Percentiles rank a stretch among this genome's conserved stretches.
Conservation (phyloP, 345 rosid species). For the Pelargonium nanum region DNA sequence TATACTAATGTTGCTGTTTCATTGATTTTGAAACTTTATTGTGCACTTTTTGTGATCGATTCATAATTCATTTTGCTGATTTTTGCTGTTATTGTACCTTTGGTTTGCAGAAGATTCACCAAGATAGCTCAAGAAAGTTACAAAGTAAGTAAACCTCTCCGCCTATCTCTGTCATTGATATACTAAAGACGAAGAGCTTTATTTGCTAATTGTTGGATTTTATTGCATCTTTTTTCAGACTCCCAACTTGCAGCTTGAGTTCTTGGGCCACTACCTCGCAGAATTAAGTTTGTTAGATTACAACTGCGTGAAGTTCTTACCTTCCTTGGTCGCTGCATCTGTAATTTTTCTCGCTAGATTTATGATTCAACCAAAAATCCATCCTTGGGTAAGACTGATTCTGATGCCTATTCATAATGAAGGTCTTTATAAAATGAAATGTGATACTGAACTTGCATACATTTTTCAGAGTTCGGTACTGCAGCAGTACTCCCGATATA, state of each 20-base stretch:
- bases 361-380: constrained; percentile 27
- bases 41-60: background rate
- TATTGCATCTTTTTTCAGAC: constrained; percentile 16
- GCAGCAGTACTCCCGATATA: constrained; percentile 38
- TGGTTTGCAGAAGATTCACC: constrained; percentile 32
- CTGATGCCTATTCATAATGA: background rate
- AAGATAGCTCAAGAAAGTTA: constrained; percentile 30
- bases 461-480: constrained; percentile 27
- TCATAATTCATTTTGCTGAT: background rate
- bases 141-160: constrained; percentile 24
- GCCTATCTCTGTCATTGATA: background rate
- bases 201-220: background rate
- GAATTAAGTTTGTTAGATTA: constrained; percentile 68
- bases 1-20: background rate
- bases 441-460: background rate
- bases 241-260: constrained; percentile 38
- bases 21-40: background rate
- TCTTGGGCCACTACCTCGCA: constrained; percentile 49
- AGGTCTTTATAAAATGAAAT: background rate
- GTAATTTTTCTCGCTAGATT: constrained; percentile 49
- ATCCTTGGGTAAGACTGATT: constrained; percentile 49
- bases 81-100: constrained; percentile 2
- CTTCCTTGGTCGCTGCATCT: constrained; percentile 57
- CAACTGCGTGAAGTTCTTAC: constrained; percentile 41
- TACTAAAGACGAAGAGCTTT: background rate